Conservation (phyloP, 2,329 filamentous ascomycete species). For the Colletotrichum sp. region DNA sequence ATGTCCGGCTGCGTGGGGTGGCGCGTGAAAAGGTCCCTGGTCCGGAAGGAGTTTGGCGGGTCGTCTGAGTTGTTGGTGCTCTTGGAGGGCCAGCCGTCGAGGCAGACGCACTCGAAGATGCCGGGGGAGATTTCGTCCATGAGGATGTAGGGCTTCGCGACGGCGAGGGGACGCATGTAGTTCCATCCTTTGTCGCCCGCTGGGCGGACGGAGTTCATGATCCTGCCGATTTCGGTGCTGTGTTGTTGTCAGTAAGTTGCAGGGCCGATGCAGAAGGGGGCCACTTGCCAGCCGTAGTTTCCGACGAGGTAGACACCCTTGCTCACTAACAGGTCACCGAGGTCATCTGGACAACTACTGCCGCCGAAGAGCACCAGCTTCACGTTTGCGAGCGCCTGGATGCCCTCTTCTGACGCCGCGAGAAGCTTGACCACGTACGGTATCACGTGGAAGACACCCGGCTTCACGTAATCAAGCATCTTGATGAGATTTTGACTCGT, state of each 20-base stretch:
- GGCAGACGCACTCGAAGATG: conserved; percentile 37
- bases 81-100: conserved; percentile 36
- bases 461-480: conserved; percentile 36
- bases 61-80: conserved; percentile 34
- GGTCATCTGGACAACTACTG: conserved; percentile 48
- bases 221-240: conserved; percentile 31
- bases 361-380: conserved; percentile 50
- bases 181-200: conserved; percentile 32
- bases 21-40: conserved; percentile 38
- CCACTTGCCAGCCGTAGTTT: neutral
- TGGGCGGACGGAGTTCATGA: conserved; percentile 30
- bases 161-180: conserved; percentile 29
- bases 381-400: conserved; percentile 38
- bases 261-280: no score
- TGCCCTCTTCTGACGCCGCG: conserved; percentile 50
- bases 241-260: neutral
- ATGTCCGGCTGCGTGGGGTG: conserved; percentile 38
- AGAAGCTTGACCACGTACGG: conserved; percentile 59
- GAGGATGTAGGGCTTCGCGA: neutral
- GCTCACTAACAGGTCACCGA: conserved; percentile 37
- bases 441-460: conserved; percentile 50
- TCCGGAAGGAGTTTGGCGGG: conserved; percentile 39
- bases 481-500: conserved; percentile 51
- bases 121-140: conserved; percentile 25
- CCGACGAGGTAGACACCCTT: neutral